These are phyloP conservation scores for Pleurotus eryngii DNA, from an alignment of 768 basidiomycete genomes.

Conservation along the genomic window DNA sequence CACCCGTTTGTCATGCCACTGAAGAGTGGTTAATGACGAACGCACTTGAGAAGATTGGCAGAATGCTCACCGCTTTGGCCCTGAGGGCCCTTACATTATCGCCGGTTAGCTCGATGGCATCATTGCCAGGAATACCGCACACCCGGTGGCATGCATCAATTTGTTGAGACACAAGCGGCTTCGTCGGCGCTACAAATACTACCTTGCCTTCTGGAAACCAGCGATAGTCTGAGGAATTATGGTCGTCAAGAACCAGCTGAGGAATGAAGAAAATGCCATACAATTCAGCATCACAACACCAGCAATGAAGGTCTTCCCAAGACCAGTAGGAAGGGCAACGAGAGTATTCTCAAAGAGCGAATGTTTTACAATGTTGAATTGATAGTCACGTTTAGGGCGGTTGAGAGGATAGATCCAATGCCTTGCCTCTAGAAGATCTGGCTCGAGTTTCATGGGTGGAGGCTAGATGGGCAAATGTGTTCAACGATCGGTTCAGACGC, in stretches of 20 bases:
- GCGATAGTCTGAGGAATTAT: conserved; percentile 59
- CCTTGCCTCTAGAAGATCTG: conserved; percentile 74
- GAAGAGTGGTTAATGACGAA: neutral
- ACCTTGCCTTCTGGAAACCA: conserved; percentile 94
- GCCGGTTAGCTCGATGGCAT: conserved; percentile 87
- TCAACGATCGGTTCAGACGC: neutral
- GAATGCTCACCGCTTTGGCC: conserved; percentile 49
- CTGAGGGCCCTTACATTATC: conserved; percentile 53
- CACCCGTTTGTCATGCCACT: conserved; percentile 84
- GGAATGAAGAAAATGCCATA: conserved; percentile 24
- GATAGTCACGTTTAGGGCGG: conserved; percentile 85
- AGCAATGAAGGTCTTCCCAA: conserved; percentile 98
- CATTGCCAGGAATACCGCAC: conserved; percentile 87
- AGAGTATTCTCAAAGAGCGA: conserved; percentile 91
- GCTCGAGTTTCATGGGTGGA: conserved; percentile 71
- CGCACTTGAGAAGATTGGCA: neutral
- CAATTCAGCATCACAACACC: conserved; percentile 96
- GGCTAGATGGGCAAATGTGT: conserved; percentile 35
- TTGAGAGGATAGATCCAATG: conserved; percentile 95
- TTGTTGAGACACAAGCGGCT: conserved; percentile 94
- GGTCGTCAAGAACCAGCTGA: conserved; percentile 5
- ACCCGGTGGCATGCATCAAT: conserved; percentile 89
- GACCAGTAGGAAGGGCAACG: conserved; percentile 90
- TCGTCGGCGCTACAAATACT: conserved; percentile 93
- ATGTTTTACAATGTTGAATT: conserved; percentile 85